Base-by-base conservation (phyloP, 495 filamentous ascomycete genomes). In the Aspergillus ostianus region DNA sequence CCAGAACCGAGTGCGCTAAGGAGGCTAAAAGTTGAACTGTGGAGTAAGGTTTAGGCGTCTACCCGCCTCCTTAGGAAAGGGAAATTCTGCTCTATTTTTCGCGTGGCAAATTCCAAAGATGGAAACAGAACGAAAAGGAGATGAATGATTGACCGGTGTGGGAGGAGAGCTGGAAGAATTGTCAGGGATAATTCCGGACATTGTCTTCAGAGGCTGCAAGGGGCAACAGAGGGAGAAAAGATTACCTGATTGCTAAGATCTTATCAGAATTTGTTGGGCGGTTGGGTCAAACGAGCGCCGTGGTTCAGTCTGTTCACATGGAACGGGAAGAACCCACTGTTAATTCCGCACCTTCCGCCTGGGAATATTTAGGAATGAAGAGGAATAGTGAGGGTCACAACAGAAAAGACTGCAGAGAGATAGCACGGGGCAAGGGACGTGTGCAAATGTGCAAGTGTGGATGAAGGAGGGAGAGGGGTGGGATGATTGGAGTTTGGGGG, bases 11-110 rank as follows among this genome's bases (percentile, higher is more conserved):
- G 47, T 44, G 52, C 58, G 36, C 36, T 41, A 41, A 41, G 36
- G 36, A 41, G 36, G 59, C 59, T 61, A 61, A 59, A 46, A 13
- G 32, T 30, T 47, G 53, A 61, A 56, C 53, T 52, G 59, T 61
- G 59, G 59, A 56, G 59, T 47, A 52, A 17, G 57, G 36, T 23
- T 56, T 29, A 51, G 47, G 59, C 36, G 49, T 41, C 36, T 41
- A 41, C 13, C 36, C 36, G 36, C 4, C 36, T 41, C 36, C 36
- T 32, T 13, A 41, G 36, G 36, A 41, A 53, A 36, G 21, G 19
- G 6, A 49, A 49, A 20, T 20, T 19, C 36, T 41, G 36, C 32
- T 13, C 36, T 23, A n/a, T 21, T 53, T 53, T 49, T 10, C 36
- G 36, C 36, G 36, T 41, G 36, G 36, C 36, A 41, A 41, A 41